Conservation (phyloP, 768 basidiomycete species). For the Russula abietina region DNA sequence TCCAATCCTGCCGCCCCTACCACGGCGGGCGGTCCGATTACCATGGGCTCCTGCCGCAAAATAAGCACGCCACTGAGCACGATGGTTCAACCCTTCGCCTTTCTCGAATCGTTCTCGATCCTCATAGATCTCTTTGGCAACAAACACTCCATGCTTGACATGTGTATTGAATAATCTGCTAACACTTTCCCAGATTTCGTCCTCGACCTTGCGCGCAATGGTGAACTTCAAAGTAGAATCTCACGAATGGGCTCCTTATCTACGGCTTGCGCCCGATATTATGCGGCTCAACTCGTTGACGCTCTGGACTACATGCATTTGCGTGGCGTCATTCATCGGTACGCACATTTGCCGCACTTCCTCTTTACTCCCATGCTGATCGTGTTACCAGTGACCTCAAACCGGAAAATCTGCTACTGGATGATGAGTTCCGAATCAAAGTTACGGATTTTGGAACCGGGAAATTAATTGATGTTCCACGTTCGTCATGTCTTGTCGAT, state of each 20-base stretch:
- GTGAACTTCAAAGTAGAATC: constrained; percentile 69
- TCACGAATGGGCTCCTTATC: constrained; percentile 83
- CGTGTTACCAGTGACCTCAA: constrained; percentile 55
- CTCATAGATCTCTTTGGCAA: constrained; percentile 1
- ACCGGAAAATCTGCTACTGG: constrained; percentile 87
- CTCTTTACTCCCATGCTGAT: constrained; percentile 8
- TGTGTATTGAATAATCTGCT: neutral
- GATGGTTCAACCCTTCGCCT: constrained; percentile 5
- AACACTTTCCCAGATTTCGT: constrained; percentile 55
- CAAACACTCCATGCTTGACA: neutral
- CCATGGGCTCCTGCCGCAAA: neutral
- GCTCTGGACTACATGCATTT: constrained; percentile 87
- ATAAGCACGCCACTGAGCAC: neutral
- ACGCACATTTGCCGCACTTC: constrained; percentile 20
- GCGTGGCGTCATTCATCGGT: constrained; percentile 86
- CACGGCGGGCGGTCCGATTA: constrained; percentile 8
- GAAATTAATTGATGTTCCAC: constrained; percentile 55
- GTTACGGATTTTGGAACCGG: constrained; percentile 98
- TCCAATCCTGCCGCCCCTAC: neutral
- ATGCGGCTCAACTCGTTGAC: constrained; percentile 85
- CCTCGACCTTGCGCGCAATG: constrained; percentile 68
- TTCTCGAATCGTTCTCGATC: neutral
- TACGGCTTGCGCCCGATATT: constrained; percentile 67
- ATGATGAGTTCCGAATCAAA: constrained; percentile 78
- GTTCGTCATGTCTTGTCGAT: constrained; percentile 37